Evolutionary conservation across 148 eudicot genomes (phyloP), one percentile per base, ranked within the genome.

Genomic region (Diospyros kaki): DNA sequence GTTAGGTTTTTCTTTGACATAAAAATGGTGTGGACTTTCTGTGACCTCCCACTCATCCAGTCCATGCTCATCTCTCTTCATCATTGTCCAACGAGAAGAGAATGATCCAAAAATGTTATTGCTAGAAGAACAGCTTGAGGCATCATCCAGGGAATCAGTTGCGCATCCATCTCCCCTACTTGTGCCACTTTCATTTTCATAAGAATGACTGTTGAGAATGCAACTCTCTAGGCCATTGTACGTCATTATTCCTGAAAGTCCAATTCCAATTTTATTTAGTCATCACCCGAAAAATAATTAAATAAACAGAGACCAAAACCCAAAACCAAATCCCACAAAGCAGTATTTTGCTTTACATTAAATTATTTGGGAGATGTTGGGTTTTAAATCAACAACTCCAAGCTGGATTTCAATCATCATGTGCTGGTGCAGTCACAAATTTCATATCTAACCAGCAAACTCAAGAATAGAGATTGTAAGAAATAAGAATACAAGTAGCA

Each of bases 161-260:
- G 74, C 71, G 58, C 82, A 83, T 38, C 63, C 88, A 48, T 89
- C 83, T 45, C 82, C 89, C 73, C 82, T 83, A 79, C 81, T 85
- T 50, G 84, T 79, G 40, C 73, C 83, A 73, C 89, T 79, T 54
- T 75, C 87, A 74, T 81, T 83, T 64, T 76, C 87, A 66, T 81
- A 84, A 18, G 90, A 74, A 45, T 76, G 80, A 59, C 84, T 85
- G 78, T 85, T 90, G 52, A 86, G 78, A 58, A 95, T 89, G 85
- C 89, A 90, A 75, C 89, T 93, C 86, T 93, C 98, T 1, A 93
- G 91, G 77, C 99, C 97, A 84, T 89, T 86, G 71, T 87, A 91
- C 52, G 98, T 91, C 84, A 86, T 82, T 75, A 88, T 80, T 79
- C 82, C 99, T 96, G 95, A 72, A 80, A 58, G 45, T 13, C 12